A percentile compares a stretch with the other conserved stretches of the same genome.
Evolutionary conservation across 345 rosid genomes (phyloP).

Genomic region (Odontarrhena argentea): DNA sequence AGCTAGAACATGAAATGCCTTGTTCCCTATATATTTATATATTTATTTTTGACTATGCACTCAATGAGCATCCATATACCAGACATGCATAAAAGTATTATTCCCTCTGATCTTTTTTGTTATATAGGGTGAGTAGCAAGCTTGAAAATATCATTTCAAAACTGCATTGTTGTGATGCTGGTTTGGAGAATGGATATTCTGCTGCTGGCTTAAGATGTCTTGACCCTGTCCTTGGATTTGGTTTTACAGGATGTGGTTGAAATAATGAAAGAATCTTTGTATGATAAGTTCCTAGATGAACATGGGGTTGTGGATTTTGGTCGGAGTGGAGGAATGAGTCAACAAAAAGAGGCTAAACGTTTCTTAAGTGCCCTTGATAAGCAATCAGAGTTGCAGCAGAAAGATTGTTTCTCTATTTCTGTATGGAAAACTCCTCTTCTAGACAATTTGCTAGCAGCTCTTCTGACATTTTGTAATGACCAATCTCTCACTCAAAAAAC

Average conservation of each 20-base stretch:
- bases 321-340: conserved; percentile 97
- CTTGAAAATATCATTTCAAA: conserved; percentile 10
- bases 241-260: conserved; percentile 85
- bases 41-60: conserved; percentile 24
- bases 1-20: conserved; percentile 17
- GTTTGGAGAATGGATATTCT: conserved; percentile 8
- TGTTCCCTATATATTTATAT: not conserved
- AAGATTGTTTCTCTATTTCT: conserved; percentile 80
- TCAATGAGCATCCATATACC: not conserved
- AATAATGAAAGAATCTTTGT: conserved; percentile 95
- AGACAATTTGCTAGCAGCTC: conserved; percentile 18
- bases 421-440: conserved; percentile 48
- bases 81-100: conserved; percentile 1
- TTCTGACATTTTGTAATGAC: conserved; percentile 8
- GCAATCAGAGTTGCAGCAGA: conserved; percentile 85
- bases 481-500: conserved; percentile 2
- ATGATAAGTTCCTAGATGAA: conserved; percentile 89
- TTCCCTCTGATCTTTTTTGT: conserved; percentile 4
- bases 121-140: conserved; percentile 3
- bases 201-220: conserved; percentile 13
- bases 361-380: conserved; percentile 86
- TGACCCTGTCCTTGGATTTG: conserved; percentile 29
- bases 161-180: conserved; percentile 18
- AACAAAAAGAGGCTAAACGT: conserved; percentile 92
- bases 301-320: conserved; percentile 89